phyloP scores from a whole-genome alignment of 768 basidiomycete species.

The Mycena amicta region DNA sequence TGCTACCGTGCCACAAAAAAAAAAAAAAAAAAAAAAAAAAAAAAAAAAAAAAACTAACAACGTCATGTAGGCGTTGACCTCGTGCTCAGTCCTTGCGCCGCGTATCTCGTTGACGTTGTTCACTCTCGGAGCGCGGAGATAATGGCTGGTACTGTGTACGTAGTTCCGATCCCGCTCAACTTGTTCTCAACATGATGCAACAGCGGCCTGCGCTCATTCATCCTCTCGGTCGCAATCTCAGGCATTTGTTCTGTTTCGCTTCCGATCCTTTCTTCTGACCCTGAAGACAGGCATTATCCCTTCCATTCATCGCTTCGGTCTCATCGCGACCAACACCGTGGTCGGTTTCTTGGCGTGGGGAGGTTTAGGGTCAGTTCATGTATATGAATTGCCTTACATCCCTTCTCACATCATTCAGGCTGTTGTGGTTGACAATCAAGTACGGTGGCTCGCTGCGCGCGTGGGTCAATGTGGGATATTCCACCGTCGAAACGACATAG shows the following conservation, averaged over 20 bases:
- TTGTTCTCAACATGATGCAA: neutral
- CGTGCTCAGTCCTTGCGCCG: conserved; percentile 45
- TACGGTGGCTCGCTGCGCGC: conserved; percentile 51
- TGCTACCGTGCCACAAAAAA: too few relatives aligned
- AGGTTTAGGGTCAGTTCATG: conserved; percentile 45
- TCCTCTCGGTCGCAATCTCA: neutral
- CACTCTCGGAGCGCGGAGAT: conserved; percentile 52
- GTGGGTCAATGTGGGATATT: conserved; percentile 49
- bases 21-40: neutral
- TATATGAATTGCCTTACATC: conserved; percentile 3
- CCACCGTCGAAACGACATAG: conserved; percentile 29
- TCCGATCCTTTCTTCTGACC: conserved; percentile 29
- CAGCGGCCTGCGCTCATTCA: conserved; percentile 20
- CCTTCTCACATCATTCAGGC: conserved; percentile 28
- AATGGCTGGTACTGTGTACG: conserved; percentile 45
- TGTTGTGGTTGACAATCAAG: conserved; percentile 46
- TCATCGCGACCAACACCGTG: conserved; percentile 42
- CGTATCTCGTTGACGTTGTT: conserved; percentile 53
- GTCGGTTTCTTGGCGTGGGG: conserved; percentile 42
- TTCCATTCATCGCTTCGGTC: conserved; percentile 45
- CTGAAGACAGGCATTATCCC: conserved; percentile 46
- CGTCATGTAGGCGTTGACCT: conserved; percentile 55
- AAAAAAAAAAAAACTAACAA: neutral
- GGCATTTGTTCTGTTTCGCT: too few relatives aligned
- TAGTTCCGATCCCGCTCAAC: conserved; percentile 2